These are phyloP conservation scores for Solanum hybrid DNA, from an alignment of 305 asterid species.

Conservation along the genomic window DNA sequence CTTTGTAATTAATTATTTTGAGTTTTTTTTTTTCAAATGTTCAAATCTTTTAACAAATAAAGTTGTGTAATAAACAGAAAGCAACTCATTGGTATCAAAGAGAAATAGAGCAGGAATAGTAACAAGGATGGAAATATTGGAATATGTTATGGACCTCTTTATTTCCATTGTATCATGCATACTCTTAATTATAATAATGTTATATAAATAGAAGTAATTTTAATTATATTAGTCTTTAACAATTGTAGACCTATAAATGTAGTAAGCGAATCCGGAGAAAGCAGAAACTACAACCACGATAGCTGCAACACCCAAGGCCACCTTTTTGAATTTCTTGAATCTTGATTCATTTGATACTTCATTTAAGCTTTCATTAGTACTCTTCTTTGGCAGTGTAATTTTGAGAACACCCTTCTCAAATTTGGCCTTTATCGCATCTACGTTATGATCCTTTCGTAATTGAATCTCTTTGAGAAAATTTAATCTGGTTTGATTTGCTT, in stretches of 20 bases:
- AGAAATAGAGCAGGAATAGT: neutral
- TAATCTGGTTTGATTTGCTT: neutral
- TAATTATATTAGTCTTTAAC: neutral
- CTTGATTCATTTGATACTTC: neutral
- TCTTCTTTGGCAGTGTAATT: neutral
- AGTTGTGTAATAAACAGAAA: neutral
- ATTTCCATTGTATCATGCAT: neutral
- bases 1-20: neutral
- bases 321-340: neutral
- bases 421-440: neutral
- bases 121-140: neutral
- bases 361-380: neutral
- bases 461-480: neutral
- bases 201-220: too few species aligned
- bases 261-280: neutral
- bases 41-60: neutral
- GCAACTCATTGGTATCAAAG: neutral
- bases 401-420: neutral
- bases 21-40: neutral
- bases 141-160: neutral
- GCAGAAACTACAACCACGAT: neutral
- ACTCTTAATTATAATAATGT: neutral
- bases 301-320: neutral
- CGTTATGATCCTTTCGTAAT: neutral
- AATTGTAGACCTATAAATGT: neutral